Conservation (phyloP, 768 basidiomycete species). For the Termitomyces sp. region DNA sequence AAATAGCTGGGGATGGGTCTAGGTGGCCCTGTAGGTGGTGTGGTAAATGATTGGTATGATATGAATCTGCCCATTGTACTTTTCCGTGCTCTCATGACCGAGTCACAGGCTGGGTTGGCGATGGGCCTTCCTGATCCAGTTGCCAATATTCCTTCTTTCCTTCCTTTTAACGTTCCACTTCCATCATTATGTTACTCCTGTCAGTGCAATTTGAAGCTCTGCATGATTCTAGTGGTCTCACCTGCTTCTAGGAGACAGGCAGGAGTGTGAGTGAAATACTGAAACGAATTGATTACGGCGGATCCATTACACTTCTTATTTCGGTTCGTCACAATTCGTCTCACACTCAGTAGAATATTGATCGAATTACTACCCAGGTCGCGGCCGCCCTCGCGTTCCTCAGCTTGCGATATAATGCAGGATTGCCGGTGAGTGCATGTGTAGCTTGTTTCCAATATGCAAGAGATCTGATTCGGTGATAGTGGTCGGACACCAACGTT, state of each 20-base stretch:
- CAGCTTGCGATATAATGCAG: conserved; percentile 67
- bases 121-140: conserved; percentile 75
- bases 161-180: conserved; percentile 54
- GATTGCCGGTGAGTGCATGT: conserved; percentile 50
- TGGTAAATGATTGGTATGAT: conserved; percentile 66
- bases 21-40: conserved; percentile 76
- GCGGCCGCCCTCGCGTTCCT: conserved; percentile 65
- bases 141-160: conserved; percentile 64
- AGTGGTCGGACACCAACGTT: conserved; percentile 64
- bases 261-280: conserved; percentile 63
- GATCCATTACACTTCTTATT: conserved; percentile 57
- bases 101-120: conserved; percentile 68
- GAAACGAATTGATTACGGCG: conserved; percentile 79
- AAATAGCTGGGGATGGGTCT: conserved; percentile 71
- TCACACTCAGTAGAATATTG: neutral
- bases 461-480: neutral
- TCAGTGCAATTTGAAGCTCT: conserved; percentile 27
- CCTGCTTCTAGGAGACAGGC: conserved; percentile 51
- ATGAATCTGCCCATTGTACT: neutral
- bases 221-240: neutral
- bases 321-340: conserved; percentile 38
- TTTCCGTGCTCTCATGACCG: neutral
- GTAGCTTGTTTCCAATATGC: neutral
- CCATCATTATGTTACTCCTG: conserved; percentile 65
- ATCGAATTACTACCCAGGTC: conserved; percentile 29